Base-by-base conservation (phyloP, 805 yeast genomes). In the Sugiyamaella lignohabitans region DNA sequence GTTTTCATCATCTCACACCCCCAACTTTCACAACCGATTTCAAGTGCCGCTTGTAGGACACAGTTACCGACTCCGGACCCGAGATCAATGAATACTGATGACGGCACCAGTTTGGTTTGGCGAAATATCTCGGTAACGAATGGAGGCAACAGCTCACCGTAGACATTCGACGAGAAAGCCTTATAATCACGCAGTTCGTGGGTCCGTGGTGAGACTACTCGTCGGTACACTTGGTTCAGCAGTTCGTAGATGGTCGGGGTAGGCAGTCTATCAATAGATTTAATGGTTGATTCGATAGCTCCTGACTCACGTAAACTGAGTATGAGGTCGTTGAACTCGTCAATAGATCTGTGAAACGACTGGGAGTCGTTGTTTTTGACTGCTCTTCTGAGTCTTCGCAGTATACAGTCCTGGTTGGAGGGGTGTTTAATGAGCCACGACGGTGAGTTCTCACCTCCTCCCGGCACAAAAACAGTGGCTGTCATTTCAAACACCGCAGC, bases 51-150 rank as follows among this genome's bases (percentile, higher is more conserved):
- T 62, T 88, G 96, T 37, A 88, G 73, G 0, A 84, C 82, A 48
- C 96, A 87, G 60, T 89, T 89, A 0, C 96, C 97, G 14, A 89
- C 96, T 14, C 97, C 97, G 0, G 95, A 87, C 0, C 97, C 97
- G 20, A 89, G 69, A 64, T 89, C 97, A 52, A 89, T 79, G 58
- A 87, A 88, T n/a, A 70, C 75, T 38, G 77, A 74, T 1, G 63
- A 65, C 1, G 77, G 70, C 32, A 68, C 63, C 42, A 88, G 65
- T 1, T 72, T 73, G 42, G 87, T 82, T 55, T 79, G 71, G 4
- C 68, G 61, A 58, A 82, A 84, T 2, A 85, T 82, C 54, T 73
- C 78, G 36, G 87, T 74, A 37, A 85, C 70, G 55, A 89, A 86
- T 3, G 72, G 68, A 1, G 97, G 97, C 61, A 89, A 70, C 48